Base-by-base conservation (phyloP, 1,284 basidiomycete species). In the Melampsora americana region DNA sequence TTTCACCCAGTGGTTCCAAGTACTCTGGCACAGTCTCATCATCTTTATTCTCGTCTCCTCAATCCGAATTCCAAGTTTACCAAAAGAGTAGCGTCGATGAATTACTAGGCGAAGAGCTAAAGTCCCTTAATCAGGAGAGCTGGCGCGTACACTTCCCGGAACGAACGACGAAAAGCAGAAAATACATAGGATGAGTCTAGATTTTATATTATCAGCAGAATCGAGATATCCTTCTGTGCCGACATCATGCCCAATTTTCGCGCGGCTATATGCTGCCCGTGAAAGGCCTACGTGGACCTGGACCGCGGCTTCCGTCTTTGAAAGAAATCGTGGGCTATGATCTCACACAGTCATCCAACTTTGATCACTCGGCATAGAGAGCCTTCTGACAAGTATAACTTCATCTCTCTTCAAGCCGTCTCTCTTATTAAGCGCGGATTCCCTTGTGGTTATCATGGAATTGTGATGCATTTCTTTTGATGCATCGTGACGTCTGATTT, bases 121-220 rank as follows among this genome's bases (percentile, higher is more conserved):
- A 14, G 28, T 20, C 18, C 16, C 2, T 64, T 20, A 26, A 64
- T 2, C 61, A 16, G 35, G 61, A 20, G 7, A 14, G 18, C 35
- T 30, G 28, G 61, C 61, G 9, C 69, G 26, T 32, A 48, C 11
- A 50, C 20, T 26, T 56, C 44, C 18, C 62, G 28, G 7, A 23
- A 61, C 28, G 18, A 44, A n/a, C n/a, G 11, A 30, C 18, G 26
- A 62, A 26, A n/a, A 70, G 23, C 59, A 12, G 35, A 70, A 61
- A 16, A 28, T 35, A 46, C 48, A 69, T 28, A 46, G 68, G 39
- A 69, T 69, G 68, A 69, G 68, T 35, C 53, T 69, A 30, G 56
- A 59, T 53, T 69, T 59, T 30, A 53, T 69, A 18, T 35, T 69
- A 9, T 56, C 16, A n/a, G 14, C n/a, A 7, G 53, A 56, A 56